Percentiles rank a stretch among this genome's conserved stretches.
Evolutionary conservation across 176 grass and related monocot genomes (phyloP).

Genomic region (Tillandsia leiboldiana): DNA sequence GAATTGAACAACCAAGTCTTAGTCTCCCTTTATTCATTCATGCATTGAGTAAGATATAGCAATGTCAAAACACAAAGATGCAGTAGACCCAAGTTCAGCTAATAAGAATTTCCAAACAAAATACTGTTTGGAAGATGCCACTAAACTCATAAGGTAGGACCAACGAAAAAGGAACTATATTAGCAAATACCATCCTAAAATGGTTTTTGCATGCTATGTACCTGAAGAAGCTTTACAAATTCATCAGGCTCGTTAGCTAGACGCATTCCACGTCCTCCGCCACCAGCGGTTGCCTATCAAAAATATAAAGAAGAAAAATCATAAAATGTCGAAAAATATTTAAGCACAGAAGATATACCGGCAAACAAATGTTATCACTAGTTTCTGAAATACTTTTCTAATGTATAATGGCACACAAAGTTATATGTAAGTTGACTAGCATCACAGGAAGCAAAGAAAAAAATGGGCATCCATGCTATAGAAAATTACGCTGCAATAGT

Average conservation of each 20-base stretch:
- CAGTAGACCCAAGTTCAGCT: too few relatives aligned
- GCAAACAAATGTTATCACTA: neutral
- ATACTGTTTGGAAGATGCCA: neutral
- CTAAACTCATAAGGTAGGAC: neutral
- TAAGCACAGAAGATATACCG: neutral
- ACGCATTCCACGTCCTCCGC: conserved; percentile 48
- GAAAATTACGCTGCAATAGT: too few relatives aligned
- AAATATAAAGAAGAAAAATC: neutral
- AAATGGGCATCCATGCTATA: too few relatives aligned
- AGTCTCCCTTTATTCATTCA: too few relatives aligned
- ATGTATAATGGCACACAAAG: too few relatives aligned
- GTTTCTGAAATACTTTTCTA: neutral
- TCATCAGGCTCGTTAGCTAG: conserved; percentile 29
- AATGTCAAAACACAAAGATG: too few relatives aligned
- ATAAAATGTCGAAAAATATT: neutral
- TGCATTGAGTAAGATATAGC: too few relatives aligned
- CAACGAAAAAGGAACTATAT: neutral
- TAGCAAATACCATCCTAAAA: neutral
- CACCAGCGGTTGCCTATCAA: conserved; percentile 46
- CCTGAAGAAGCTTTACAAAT: conserved; percentile 43
- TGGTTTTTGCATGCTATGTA: conserved; percentile 9
- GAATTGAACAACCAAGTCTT: too few relatives aligned
- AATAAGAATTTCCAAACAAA: too few relatives aligned
- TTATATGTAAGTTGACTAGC: too few relatives aligned
- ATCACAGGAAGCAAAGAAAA: too few relatives aligned